phyloP scores from a whole-genome alignment of 2,329 filamentous ascomycete species.

The Endocalyx cinctus region DNA sequence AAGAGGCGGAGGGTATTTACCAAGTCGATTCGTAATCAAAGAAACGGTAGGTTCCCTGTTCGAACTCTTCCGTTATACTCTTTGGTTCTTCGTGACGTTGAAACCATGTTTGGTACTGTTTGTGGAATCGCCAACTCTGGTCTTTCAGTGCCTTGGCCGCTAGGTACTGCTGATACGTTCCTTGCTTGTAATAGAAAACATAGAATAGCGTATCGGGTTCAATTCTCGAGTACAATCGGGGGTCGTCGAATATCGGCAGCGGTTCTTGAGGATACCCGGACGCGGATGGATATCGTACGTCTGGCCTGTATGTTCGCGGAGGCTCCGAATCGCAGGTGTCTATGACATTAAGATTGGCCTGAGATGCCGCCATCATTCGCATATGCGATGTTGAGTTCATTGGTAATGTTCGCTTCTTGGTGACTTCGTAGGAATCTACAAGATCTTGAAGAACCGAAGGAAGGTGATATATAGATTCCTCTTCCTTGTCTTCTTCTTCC shows the following conservation, averaged over 20 bases:
- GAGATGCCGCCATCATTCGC: constrained; percentile 71
- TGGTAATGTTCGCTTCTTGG: constrained; percentile 63
- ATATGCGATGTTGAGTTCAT: constrained; percentile 62
- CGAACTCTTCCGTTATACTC: constrained; percentile 96
- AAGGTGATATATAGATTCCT: constrained; percentile 84
- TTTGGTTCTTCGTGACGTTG: constrained; percentile 98
- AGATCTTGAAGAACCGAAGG: constrained; percentile 85
- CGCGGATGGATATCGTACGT: constrained; percentile 69
- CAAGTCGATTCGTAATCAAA: constrained; percentile 99
- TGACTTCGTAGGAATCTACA: constrained; percentile 83
- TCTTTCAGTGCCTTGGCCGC: constrained; percentile 96
- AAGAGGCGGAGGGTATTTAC: constrained; percentile 48
- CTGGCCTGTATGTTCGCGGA: constrained; percentile 78
- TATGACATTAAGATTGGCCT: constrained; percentile 58
- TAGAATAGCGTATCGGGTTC: constrained; percentile 97
- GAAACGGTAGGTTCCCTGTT: constrained; percentile 98
- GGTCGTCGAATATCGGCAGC: constrained; percentile 87
- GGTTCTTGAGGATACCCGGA: constrained; percentile 89
- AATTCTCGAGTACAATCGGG: constrained; percentile 78
- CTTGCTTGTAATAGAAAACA: constrained; percentile 98
- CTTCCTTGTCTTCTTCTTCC: constrained; percentile 38
- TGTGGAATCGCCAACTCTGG: constrained; percentile 98
- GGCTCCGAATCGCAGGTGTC: constrained; percentile 76
- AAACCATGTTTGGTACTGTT: constrained; percentile 99
- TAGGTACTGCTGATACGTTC: constrained; percentile 90